Evolutionary conservation across 257 asterid genomes (phyloP).

Genomic region (Fraxinus americana): DNA sequence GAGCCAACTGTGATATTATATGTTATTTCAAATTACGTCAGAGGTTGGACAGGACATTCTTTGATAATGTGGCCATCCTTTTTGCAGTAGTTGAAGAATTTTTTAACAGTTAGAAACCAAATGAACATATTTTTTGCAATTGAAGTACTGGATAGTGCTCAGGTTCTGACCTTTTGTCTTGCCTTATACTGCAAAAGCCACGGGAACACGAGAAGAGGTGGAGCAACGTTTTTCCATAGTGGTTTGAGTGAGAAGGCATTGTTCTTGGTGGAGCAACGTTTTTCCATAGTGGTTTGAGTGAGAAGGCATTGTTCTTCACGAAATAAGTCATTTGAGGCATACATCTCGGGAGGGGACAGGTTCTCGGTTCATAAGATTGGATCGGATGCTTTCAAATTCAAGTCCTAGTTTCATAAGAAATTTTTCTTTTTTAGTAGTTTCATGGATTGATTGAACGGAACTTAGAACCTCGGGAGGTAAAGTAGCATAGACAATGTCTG

Average conservation of each 20-base stretch:
- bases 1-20: neutral
- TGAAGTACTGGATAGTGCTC: neutral
- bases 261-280: neutral
- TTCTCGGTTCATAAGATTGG: neutral
- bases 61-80: conserved; percentile 15
- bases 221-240: no score
- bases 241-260: no score
- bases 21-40: neutral
- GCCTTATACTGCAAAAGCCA: neutral
- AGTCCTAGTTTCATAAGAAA: conserved; percentile 1
- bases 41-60: neutral
- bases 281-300: neutral
- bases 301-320: neutral
- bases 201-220: no score
- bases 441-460: neutral
- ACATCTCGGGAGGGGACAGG: neutral
- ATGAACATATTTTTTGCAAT: neutral
- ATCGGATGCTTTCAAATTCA: neutral
- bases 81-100: neutral
- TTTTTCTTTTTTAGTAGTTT: neutral
- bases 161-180: neutral
- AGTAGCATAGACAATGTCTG: neutral
- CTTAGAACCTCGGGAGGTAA: neutral
- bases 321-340: neutral
- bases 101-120: neutral